phyloP scores from a whole-genome alignment of 225 moss, liverwort and hornwort genomes.

The Polytrichum commune region DNA sequence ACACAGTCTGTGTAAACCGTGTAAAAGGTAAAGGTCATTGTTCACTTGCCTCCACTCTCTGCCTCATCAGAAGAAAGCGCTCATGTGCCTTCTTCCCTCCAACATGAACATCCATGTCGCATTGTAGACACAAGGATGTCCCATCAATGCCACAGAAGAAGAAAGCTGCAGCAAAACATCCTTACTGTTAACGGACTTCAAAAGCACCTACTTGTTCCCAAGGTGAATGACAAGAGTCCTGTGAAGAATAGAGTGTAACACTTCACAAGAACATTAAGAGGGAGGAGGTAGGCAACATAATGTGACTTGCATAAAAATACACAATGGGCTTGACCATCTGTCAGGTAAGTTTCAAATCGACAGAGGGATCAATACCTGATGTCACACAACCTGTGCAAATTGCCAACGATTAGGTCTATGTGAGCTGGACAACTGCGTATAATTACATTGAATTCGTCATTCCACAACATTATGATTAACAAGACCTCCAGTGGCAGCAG shows the following conservation, averaged over 20 bases:
- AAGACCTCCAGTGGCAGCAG: no score
- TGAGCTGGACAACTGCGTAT: neutral
- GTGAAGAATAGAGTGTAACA: no score
- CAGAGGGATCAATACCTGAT: no score
- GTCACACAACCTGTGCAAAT: neutral
- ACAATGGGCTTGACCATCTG: no score
- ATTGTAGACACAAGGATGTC: conserved; percentile 92
- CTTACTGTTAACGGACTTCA: neutral
- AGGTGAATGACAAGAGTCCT: no score
- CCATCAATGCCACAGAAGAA: conserved; percentile 98
- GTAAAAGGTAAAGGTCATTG: neutral
- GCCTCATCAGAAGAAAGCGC: conserved; percentile 87
- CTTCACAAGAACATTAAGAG: no score
- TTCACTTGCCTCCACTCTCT: conserved; percentile 81
- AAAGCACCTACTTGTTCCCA: no score
- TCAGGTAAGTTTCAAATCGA: no score
- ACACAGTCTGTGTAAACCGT: neutral
- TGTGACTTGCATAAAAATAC: no score
- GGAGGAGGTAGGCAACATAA: no score
- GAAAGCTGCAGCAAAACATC: conserved; percentile 63
- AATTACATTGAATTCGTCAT: no score
- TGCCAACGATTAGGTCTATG: neutral
- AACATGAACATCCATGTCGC: conserved; percentile 96
- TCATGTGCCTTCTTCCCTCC: conserved; percentile 94
- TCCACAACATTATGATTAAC: no score